phyloP scores from a whole-genome alignment of 176 grass and related monocot genomes.

The Luzula sylvatica region DNA sequence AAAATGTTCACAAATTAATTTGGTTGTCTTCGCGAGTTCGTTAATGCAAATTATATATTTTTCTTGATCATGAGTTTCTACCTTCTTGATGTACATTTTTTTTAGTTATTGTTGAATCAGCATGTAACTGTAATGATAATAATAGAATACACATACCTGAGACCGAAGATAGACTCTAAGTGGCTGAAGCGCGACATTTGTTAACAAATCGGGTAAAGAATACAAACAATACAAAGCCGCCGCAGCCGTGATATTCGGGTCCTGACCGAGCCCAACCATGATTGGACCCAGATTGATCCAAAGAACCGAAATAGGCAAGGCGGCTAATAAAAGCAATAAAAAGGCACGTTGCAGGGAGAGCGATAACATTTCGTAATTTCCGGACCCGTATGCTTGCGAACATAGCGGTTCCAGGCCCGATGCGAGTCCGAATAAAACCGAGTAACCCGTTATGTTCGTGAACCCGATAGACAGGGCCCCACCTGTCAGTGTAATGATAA shows the following conservation, averaged over 20 bases:
- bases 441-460: conserved; percentile 96
- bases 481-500: conserved; percentile 21
- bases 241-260: conserved; percentile 58
- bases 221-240: conserved; percentile 60
- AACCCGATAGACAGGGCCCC: conserved; percentile 92
- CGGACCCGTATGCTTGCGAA: conserved; percentile 71
- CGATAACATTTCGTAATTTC: conserved; percentile 66
- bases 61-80: too few relatives aligned
- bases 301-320: conserved; percentile 67
- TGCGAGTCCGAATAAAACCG: conserved; percentile 81
- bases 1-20: background rate
- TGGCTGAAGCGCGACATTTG: conserved; percentile 66
- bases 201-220: conserved; percentile 75
- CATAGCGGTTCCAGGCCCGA: conserved; percentile 85
- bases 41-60: background rate
- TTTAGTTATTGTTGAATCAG: background rate
- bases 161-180: conserved; percentile 87
- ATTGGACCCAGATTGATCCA: conserved; percentile 80
- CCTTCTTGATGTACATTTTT: background rate
- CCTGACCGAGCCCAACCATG: conserved; percentile 75
- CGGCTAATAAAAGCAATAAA: conserved; percentile 54
- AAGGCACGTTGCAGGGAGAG: conserved; percentile 81
- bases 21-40: background rate
- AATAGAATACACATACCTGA: conserved; percentile 24
- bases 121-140: conserved; percentile 18